Evolutionary conservation across 2,329 filamentous ascomycete species (phyloP).

Genomic region (Diaporthe velutina): DNA sequence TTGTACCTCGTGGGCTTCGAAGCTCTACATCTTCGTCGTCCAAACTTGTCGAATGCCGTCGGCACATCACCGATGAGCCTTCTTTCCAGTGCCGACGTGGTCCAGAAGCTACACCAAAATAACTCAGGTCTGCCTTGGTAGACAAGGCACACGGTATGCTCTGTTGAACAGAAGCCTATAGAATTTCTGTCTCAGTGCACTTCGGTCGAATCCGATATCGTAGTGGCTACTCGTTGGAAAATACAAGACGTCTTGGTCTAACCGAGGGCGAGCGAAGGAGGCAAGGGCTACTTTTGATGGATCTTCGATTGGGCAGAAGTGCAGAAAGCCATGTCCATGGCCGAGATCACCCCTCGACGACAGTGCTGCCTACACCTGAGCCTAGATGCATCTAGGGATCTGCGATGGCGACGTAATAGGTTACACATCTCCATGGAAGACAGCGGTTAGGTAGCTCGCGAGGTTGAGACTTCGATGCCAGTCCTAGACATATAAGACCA

Average conservation of each 20-base stretch:
- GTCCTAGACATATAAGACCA: background rate
- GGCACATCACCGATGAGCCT: background rate
- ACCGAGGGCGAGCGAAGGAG: background rate
- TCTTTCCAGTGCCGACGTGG: background rate
- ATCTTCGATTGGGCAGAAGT: constrained; percentile 26
- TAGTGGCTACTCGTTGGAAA: background rate
- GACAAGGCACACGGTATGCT: background rate
- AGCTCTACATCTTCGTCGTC: background rate
- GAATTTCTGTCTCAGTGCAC: background rate
- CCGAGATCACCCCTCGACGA: constrained; percentile 14
- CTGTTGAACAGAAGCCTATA: background rate
- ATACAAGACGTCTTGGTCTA: background rate
- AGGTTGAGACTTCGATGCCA: background rate
- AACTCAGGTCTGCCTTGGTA: background rate
- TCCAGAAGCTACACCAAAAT: background rate
- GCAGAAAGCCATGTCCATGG: constrained; percentile 6
- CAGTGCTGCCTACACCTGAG: background rate
- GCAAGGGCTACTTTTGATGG: background rate
- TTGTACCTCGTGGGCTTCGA: constrained; percentile 1
- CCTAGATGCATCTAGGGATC: background rate
- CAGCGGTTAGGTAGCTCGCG: background rate
- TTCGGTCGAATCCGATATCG: background rate
- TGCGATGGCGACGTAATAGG: constrained; percentile 18
- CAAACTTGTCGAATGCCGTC: background rate
- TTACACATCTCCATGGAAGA: constrained; percentile 11